A percentile compares a stretch with the other conserved stretches of the same genome.
phyloP scores from a whole-genome alignment of 2,329 filamentous ascomycete genomes.

The Talaromyces sp. region DNA sequence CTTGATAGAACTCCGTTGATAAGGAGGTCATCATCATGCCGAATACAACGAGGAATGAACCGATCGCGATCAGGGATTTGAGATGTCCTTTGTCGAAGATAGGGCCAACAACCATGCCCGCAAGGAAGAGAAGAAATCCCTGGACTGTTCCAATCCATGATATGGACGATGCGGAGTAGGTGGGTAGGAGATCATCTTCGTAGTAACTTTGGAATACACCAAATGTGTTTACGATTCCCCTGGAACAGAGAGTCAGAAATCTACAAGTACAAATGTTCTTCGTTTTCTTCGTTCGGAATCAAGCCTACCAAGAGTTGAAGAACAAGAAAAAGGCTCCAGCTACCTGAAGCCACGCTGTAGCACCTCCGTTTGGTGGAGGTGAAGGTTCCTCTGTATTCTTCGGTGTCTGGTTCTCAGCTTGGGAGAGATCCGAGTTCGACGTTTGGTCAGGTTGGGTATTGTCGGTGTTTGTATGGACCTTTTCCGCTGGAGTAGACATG shows the following conservation, averaged over 20 bases:
- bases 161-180: conserved; percentile 34
- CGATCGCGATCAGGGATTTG: conserved; percentile 43
- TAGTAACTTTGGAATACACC: conserved; percentile 55
- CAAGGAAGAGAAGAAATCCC: conserved; percentile 49
- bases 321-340: conserved; percentile 25
- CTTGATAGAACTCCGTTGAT: conserved; percentile 49
- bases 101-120: conserved; percentile 49
- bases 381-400: too few species aligned
- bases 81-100: conserved; percentile 54
- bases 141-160: conserved; percentile 55
- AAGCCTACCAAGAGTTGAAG: conserved; percentile 27
- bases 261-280: not conserved
- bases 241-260: not conserved
- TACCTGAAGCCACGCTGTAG: conserved; percentile 25
- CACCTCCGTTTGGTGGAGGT: conserved; percentile 23
- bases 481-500: too few species aligned
- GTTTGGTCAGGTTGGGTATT: too few species aligned
- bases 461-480: too few species aligned
- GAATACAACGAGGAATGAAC: conserved; percentile 48
- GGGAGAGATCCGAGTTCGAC: too few species aligned
- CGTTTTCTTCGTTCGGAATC: not conserved
- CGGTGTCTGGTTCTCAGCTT: too few species aligned
- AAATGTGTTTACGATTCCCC: conserved; percentile 45
- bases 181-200: conserved; percentile 19
- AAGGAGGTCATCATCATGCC: conserved; percentile 56